phyloP scores from a whole-genome alignment of 768 basidiomycete genomes.

The Amanita exitialis region DNA sequence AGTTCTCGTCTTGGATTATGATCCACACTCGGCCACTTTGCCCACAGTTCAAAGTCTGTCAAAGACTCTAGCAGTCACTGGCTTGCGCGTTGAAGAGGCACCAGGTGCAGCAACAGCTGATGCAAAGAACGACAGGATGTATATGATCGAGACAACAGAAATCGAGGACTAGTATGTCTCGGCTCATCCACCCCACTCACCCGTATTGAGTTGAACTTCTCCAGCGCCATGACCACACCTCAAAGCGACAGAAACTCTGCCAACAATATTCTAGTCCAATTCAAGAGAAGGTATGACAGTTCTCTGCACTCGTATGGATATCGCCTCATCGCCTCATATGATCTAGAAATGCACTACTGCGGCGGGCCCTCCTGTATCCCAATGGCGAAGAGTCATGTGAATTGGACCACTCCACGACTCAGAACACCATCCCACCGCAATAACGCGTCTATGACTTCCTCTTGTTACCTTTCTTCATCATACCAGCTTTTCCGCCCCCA shows the following conservation, averaged over 20 bases:
- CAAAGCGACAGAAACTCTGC: slow-evolving; percentile 35
- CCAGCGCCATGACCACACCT: slow-evolving; percentile 16
- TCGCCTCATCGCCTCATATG: not conserved
- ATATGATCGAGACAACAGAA: slow-evolving; percentile 56
- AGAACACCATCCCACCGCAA: not conserved
- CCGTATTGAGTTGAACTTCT: not conserved
- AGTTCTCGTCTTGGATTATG: slow-evolving; percentile 65
- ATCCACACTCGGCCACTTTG: slow-evolving; percentile 26
- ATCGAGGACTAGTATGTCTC: slow-evolving; percentile 40
- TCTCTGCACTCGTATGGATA: slow-evolving; percentile 6
- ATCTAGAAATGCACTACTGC: slow-evolving; percentile 24
- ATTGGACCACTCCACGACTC: not conserved
- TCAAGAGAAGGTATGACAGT: slow-evolving; percentile 50
- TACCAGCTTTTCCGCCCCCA: not conserved
- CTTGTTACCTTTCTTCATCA: slow-evolving; percentile 8
- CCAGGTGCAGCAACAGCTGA: slow-evolving; percentile 57
- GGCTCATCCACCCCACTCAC: not conserved
- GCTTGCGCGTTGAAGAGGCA: slow-evolving; percentile 59
- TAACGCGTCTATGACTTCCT: not conserved
- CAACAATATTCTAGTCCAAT: slow-evolving; percentile 43
- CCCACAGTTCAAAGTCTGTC: slow-evolving; percentile 47
- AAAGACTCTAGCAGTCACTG: slow-evolving; percentile 35
- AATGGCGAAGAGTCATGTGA: slow-evolving; percentile 9
- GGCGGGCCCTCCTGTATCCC: slow-evolving; percentile 48
- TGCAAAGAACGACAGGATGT: slow-evolving; percentile 58